Base-by-base conservation (phyloP, 2,329 filamentous ascomycete genomes). In the Cordyceps cateniannulata region DNA sequence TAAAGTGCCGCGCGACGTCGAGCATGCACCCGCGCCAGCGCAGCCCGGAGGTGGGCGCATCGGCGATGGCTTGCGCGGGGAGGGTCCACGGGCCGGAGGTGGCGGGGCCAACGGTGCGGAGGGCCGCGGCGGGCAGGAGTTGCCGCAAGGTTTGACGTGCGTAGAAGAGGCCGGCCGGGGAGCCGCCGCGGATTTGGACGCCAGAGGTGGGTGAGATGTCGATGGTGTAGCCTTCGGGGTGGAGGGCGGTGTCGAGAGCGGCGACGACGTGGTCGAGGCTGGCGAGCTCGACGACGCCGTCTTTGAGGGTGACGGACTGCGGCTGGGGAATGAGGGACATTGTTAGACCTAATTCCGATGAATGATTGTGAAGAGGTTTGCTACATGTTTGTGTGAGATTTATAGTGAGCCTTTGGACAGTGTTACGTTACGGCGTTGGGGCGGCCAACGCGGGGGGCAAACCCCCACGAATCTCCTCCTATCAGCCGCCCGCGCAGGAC, bases 231-330 rank as follows among this genome's bases (percentile, higher is more conserved):
- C 47, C 48, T 20, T 59, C 48, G 8, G 47, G 48, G 14, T 40
- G 52, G n/a, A 57, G 59, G 5, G 59, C 29, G 20, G 40, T 20
- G 35, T 61, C 59, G 20, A 57, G 25, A 7, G 55, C n/a, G 18
- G 24, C 16, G 10, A 24, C 24, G 18, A 51, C 45, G 9, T n/a
- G n/a, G n/a, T 61, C 51, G 44, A 57, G 52, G 24, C 44, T 57
- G n/a, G 45, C 45, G 4, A 61, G 51, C 24, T 76, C 72, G 42
- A 74, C 74, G 29, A 65, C 62, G 3, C 68, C 66, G 7, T 69
- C 60, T 29, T 25, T 40, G n/a, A 52, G 44, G 3, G 47, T 51
- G 16, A 59, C 48, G 18, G 56, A 52, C 18, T 59, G 48, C 2
- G 35, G 45, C 42, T 42, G 38, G 12, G 62, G 60, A n/a, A 54